phyloP scores from a whole-genome alignment of 805 yeast species.

The Yarrowia sp. region DNA sequence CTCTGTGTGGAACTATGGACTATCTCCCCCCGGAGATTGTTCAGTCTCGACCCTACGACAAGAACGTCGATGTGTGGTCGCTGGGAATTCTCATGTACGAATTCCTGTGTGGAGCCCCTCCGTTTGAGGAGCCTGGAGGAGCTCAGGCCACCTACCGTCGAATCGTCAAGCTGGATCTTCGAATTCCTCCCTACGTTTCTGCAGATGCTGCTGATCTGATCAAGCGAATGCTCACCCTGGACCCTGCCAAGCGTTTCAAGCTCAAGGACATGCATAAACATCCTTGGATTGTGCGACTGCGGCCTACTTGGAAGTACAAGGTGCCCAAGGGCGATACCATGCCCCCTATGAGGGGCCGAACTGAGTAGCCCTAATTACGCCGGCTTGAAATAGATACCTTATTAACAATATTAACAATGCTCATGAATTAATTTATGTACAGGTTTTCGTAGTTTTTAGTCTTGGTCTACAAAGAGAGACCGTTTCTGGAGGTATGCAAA shows the following conservation, averaged over 20 bases:
- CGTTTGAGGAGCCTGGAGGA: slow-evolving; percentile 80
- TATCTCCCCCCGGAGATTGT: slow-evolving; percentile 96
- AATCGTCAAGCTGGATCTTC: slow-evolving; percentile 72
- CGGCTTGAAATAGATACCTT: slow-evolving; percentile 5
- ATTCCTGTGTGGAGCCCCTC: slow-evolving; percentile 83
- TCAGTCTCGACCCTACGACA: slow-evolving; percentile 74
- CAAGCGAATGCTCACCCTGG: slow-evolving; percentile 56
- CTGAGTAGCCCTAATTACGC: too few relatives aligned
- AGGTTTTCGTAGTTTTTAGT: not conserved
- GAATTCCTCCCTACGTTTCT: slow-evolving; percentile 68
- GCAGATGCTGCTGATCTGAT: slow-evolving; percentile 78
- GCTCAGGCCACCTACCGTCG: slow-evolving; percentile 70
- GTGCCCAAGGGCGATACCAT: not conserved
- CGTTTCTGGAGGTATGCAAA: slow-evolving; percentile 23
- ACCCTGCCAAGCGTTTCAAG: slow-evolving; percentile 63
- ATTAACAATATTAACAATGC: slow-evolving; percentile 17
- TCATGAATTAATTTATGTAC: slow-evolving; percentile 19
- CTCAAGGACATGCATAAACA: slow-evolving; percentile 65
- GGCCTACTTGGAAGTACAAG: slow-evolving; percentile 52
- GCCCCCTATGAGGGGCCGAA: not conserved
- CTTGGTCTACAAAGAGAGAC: not conserved
- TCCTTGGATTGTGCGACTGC: slow-evolving; percentile 78
- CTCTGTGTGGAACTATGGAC: slow-evolving; percentile 94
- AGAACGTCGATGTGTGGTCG: slow-evolving; percentile 87
- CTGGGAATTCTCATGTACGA: slow-evolving; percentile 85